Evolutionary conservation across 1,139 yeast species (phyloP), one percentile per base, ranked within the genome.

Genomic region (Geotrichum reessii): DNA sequence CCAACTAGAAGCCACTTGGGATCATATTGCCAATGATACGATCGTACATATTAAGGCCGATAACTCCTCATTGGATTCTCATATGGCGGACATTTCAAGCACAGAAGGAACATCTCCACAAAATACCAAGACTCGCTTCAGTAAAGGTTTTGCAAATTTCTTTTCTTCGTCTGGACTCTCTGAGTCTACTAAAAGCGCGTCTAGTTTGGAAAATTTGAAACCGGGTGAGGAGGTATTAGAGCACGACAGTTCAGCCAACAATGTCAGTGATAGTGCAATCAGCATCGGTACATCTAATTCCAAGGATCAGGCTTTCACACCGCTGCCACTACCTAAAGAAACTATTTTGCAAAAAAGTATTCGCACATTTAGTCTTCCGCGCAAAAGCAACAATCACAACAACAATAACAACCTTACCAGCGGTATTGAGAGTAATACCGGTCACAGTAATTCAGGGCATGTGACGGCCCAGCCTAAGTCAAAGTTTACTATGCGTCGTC

Each of bases 261-360:
- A 52, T 27, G 51, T 25, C 17, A 55, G 60, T 19, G 60, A 58
- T 28, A 47, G 50, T 9, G 58, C 53, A 2, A n/a, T 56, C 17
- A 54, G 57, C 24, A 40, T 55, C 40, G 48, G 52, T 22, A 50
- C 54, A 11, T 47, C 47, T 31, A 46, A 40, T 47, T 61, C 67
- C 17, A 58, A 47, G 33, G 64, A 62, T 2, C 61, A 64, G 8
- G 25, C 58, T 1, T 14, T 37, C 25, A 33, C 27, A 12, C 58
- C 55, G 2, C 28, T 28, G n/a, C 47, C 56, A 7, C 31, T 27
- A 9, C 50, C 53, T 5, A 61, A 63, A 46, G 67, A 64, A 27
- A 63, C 59, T 46, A 63, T 69, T 55, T 60, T 70, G 31, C 72
- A 69, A 57, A 69, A 69, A 61, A 62, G 71, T 22, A 68, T 69